Conservation (phyloP, 768 basidiomycete genomes). For the Naematelia encephala region DNA sequence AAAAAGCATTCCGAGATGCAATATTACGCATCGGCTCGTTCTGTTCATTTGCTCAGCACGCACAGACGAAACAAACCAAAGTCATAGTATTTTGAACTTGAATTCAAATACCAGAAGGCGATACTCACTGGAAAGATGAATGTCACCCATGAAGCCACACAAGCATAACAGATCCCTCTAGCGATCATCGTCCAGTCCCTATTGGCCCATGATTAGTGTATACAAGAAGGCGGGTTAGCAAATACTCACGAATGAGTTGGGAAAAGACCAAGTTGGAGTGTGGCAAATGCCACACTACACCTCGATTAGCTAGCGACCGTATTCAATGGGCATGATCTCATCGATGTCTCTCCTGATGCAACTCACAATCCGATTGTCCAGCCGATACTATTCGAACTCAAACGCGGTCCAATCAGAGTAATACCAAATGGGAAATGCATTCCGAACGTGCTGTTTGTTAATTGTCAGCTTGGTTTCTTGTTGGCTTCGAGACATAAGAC, state of each 20-base stretch:
- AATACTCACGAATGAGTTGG: conserved; percentile 15
- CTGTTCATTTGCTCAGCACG: conserved; percentile 9
- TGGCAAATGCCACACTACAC: conserved; percentile 17
- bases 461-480: conserved; percentile 1
- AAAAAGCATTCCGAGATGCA: conserved; percentile 8
- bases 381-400: conserved; percentile 34
- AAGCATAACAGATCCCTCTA: conserved; percentile 19
- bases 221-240: too few species aligned
- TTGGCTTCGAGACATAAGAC: background rate
- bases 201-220: background rate
- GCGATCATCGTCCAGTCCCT: conserved; percentile 9
- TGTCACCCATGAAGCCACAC: conserved; percentile 6
- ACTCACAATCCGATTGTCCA: conserved; percentile 38
- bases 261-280: conserved; percentile 24
- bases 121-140: conserved; percentile 24
- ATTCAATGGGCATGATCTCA: background rate
- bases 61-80: background rate
- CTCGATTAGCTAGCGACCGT: background rate
- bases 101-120: background rate
- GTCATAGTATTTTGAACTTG: background rate
- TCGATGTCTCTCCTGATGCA: background rate
- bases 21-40: conserved; percentile 25
- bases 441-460: conserved; percentile 24
- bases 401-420: conserved; percentile 35
- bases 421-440: conserved; percentile 34